Conservation (phyloP, 495 filamentous ascomycete species). For the Hyphodiscus hymeniophilus region DNA sequence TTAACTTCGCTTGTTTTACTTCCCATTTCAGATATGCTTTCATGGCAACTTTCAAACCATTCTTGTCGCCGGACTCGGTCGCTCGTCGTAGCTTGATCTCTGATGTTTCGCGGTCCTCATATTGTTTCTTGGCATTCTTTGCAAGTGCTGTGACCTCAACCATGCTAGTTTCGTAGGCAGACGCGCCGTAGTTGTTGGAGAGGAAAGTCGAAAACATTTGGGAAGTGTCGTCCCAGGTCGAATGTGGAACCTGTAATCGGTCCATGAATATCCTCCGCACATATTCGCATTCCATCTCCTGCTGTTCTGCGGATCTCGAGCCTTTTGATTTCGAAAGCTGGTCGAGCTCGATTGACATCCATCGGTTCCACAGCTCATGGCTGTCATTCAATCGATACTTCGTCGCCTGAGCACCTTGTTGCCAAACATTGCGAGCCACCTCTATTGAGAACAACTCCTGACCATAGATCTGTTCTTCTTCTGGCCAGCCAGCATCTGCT, state of each 20-base stretch:
- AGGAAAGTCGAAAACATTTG: conserved; percentile 75
- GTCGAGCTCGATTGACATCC: conserved; percentile 52
- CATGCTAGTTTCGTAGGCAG: conserved; percentile 75
- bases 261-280: conserved; percentile 63
- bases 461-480: conserved; percentile 67
- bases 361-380: conserved; percentile 82
- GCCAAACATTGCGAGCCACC: conserved; percentile 68
- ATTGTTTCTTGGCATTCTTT: conserved; percentile 60
- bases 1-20: conserved; percentile 39
- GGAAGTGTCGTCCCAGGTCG: conserved; percentile 78
- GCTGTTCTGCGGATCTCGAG: conserved; percentile 40
- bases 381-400: conserved; percentile 79
- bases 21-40: conserved; percentile 82
- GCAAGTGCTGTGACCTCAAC: conserved; percentile 54
- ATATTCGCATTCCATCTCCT: conserved; percentile 30
- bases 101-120: conserved; percentile 57
- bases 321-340: conserved; percentile 45
- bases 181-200: conserved; percentile 63
- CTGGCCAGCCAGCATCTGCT: conserved; percentile 53
- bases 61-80: conserved; percentile 45
- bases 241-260: conserved; percentile 72
- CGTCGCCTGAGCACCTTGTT: conserved; percentile 67
- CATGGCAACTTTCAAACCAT: conserved; percentile 49
- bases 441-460: conserved; percentile 75
- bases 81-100: conserved; percentile 62